Base-by-base conservation (phyloP, 202 grass and related monocot genomes). In the Miscanthus sacchariflorus region DNA sequence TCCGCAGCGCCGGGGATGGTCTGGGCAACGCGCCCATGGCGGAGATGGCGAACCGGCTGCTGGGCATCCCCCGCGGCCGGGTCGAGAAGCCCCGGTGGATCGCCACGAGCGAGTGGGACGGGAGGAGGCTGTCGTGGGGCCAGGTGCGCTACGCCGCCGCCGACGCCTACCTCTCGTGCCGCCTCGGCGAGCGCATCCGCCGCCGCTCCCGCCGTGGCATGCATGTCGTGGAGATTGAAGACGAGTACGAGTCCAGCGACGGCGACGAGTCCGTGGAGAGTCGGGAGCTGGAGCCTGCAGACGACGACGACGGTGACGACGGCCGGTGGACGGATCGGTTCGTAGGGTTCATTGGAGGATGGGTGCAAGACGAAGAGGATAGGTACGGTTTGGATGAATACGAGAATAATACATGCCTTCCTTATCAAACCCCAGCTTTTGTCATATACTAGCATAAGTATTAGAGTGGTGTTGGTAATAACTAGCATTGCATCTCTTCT, bases 21-120 rank as follows among this genome's bases (percentile, higher is more conserved):
- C 70, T 84, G 74, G 68, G 83, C 2, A 83, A 21, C 1, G 27
- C 83, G 7, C 84, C 90, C 6, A 64, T 90, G 87, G 80, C 59
- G 84, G 19, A 5, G n/a, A 87, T 92, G 83, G 80, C 79, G 36
- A 70, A 50, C 27, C 10, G 11, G 59, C 2, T 61, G 12, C 73
- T 91, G 1, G 81, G 90, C 2, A 36, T 79, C 18, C 9, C 13
- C 19, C 23, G 85, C 24, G 40, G 68, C 56, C 3, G 75, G 69
- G 19, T 35, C 25, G 0, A 2, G 9, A 35, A 12, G 12, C 18
- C 9, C 13, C 19, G 0, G 3, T 63, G 21, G 75, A 35, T 91
- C 10, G 35, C 12, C 15, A 30, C 0, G n/a, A 64, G 86, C 83
- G 54, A 25, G 49, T 91, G 90, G 90, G 58, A 85, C 58, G 76